Base-by-base conservation (phyloP, 2,329 filamentous ascomycete genomes). In the Curvularia sp. region DNA sequence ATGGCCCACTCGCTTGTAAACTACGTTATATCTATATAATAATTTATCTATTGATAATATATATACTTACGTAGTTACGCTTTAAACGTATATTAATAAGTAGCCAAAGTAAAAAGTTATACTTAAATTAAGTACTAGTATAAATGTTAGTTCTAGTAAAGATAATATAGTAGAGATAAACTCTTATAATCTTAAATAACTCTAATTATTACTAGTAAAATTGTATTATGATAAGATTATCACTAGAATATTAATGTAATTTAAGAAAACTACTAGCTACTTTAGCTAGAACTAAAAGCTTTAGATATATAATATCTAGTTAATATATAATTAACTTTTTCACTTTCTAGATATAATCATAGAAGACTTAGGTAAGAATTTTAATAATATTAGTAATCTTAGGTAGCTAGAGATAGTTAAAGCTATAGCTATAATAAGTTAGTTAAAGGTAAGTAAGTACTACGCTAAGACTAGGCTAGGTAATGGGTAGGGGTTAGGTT, bases 21-120 rank as follows among this genome's bases (percentile, higher is more conserved):
- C n/a, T n/a, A n/a, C n/a, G 19, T 58, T 36, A 19, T 58, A 49
- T 38, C 38, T 58, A 30, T 30, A 30, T 30, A 5, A 9, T 30
- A 30, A 30, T 30, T 5, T 30, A 30, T 30, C 27, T 30, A 30
- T 30, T 30, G 9, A 30, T 30, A 30, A 30, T 53, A 61, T 61
- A 46, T 58, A 39, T 23, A 25, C 6, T 13, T 18, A 30, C 12
- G 54, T 21, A 25, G 6, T 61, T 32, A 58, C 53, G 30, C 27
- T 61, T 18, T 21, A 58, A 21, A 34, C n/a, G n/a, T n/a, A n/a
- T 48, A 58, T 61, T 50, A 53, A 61, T 42, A 39, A 61, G n/a
- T n/a, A n/a, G n/a, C n/a, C n/a, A n/a, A n/a, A n/a, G n/a, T n/a
- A n/a, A 38, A 45, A 60, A 30, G 53, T 56, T 43, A 25, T 13